Evolutionary conservation across 768 basidiomycete species (phyloP).

Genomic region (Boletus fagicola): DNA sequence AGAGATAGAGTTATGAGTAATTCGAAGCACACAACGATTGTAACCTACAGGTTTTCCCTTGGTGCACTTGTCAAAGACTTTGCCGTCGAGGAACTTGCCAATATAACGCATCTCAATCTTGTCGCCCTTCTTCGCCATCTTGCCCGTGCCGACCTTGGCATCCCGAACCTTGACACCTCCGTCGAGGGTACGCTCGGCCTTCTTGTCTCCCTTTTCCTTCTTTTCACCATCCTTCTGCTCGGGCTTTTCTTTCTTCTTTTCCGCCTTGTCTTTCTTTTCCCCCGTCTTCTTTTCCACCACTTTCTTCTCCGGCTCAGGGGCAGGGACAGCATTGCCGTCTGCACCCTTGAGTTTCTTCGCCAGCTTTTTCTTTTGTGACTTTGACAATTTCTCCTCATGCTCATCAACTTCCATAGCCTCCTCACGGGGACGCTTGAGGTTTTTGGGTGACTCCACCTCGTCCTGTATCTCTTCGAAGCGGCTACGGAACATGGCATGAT

Average conservation of each 20-base stretch:
- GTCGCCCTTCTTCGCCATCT: constrained; percentile 82
- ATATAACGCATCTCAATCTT: constrained; percentile 87
- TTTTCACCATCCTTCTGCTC: constrained; percentile 33
- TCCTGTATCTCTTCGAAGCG: constrained; percentile 73
- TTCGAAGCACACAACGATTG: constrained; percentile 6
- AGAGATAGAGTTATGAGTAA: constrained; percentile 1
- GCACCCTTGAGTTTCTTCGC: constrained; percentile 75
- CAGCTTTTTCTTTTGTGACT: constrained; percentile 57
- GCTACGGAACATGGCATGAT: constrained; percentile 20
- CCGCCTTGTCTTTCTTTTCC: constrained; percentile 52
- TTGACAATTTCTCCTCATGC: constrained; percentile 40
- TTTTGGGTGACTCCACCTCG: constrained; percentile 35
- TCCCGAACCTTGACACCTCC: constrained; percentile 80
- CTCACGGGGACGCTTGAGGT: constrained; percentile 70
- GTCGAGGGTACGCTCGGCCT: constrained; percentile 41
- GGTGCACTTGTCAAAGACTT: constrained; percentile 75
- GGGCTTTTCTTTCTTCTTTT: constrained; percentile 35
- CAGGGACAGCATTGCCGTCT: constrained; percentile 43
- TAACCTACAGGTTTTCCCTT: constrained; percentile 80
- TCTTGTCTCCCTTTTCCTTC: constrained; percentile 27
- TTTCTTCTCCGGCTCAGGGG: constrained; percentile 23
- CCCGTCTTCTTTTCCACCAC: constrained; percentile 38
- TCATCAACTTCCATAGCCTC: constrained; percentile 47
- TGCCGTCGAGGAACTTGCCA: constrained; percentile 79
- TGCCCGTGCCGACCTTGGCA: constrained; percentile 76